Evolutionary conservation across 768 basidiomycete species (phyloP).

Genomic region (Pisolithus albus): DNA sequence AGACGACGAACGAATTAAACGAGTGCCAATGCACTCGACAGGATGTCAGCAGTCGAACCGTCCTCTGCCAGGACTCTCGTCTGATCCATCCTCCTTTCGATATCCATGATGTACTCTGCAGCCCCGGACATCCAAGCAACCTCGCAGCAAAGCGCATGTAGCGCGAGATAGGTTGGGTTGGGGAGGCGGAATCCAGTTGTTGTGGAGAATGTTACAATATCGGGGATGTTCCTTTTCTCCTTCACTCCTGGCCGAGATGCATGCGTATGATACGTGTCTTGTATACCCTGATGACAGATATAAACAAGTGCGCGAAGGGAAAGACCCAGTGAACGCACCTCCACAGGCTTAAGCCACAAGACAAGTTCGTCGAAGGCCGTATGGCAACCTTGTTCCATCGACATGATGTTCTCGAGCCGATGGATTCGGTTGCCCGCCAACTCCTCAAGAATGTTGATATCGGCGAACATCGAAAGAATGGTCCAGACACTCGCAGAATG

Average conservation of each 20-base stretch:
- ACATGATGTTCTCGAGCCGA: conserved; percentile 11
- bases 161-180: background rate
- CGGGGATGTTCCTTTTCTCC: background rate
- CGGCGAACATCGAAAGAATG: conserved; percentile 12
- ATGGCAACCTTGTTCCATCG: background rate
- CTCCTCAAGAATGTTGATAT: conserved; percentile 11
- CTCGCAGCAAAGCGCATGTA: conserved; percentile 8
- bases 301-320: background rate
- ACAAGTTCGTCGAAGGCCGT: background rate
- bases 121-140: background rate
- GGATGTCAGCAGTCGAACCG: no score
- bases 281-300: background rate
- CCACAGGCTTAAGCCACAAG: background rate
- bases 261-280: background rate
- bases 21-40: no score
- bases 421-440: conserved; percentile 21
- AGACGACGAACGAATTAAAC: no score
- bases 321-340: background rate
- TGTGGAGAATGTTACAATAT: no score
- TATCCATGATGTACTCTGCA: background rate
- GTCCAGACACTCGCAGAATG: conserved; percentile 16
- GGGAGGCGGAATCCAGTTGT: no score
- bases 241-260: background rate
- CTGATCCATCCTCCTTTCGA: no score
- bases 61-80: no score